Evolutionary conservation across 345 rosid genomes (phyloP), one percentile per base, ranked within the genome.

Genomic region (Rhodamnia argentea): DNA sequence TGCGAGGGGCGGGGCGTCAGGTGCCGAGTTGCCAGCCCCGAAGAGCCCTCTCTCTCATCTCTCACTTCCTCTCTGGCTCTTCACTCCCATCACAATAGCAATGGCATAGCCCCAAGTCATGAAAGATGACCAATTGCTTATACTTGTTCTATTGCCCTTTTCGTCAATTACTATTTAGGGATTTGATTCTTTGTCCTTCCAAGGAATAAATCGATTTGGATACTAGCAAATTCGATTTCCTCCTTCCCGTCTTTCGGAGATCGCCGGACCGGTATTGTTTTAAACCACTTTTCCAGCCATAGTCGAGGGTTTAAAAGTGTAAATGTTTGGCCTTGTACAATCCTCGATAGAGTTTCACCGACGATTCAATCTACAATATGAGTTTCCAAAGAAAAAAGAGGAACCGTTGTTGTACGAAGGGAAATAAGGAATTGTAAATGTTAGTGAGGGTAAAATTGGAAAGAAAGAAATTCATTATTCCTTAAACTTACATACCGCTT

Each of bases 1-100:
- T 96, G 22, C 91, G 98, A 91, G 98, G 92, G 27, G 98, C 99
- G 56, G 99, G 99, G 29, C 99, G 96, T 88, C 92, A 95, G 87
- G 98, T 96, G 27, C 98, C 99, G 15, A 96, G 97, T 84, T 96
- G 88, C 89, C 97, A 96, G 87, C 99, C 99, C 5, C 83, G 87
- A 59, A 90, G 98, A 64, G 94, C 98, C 32, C 98, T 97, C 86
- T 90, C 98, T 11, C 88, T 97, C 37, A 85, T 96, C 88, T 88
- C 64, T 57, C 98, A 95, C 83, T 97, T 95, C 88, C 90, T 96
- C 59, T 64, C 62, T 24, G 94, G 94, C 89, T 86, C 95, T 64
- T 92, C 95, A 89, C 96, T 95, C 58, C 98, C 98, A 18, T 70
- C 42, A 7, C 42, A 62, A 29, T 40, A 15, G 75, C 40, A 27